Base-by-base conservation (phyloP, 805 yeast genomes). In the Suhomyces tanzawaensis region DNA sequence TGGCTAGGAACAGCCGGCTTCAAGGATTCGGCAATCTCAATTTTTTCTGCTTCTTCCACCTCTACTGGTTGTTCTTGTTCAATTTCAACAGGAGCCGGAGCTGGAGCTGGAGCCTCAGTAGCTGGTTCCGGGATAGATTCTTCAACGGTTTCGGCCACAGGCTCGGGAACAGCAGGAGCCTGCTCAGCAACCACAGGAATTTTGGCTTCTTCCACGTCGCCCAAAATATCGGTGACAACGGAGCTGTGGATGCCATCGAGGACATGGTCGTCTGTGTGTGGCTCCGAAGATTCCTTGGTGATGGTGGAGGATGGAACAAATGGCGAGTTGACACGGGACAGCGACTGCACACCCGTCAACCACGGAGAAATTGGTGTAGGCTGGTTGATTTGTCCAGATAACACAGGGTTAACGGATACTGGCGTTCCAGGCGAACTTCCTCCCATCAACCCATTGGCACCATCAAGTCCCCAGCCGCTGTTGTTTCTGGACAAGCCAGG, bases 281-380 rank as follows among this genome's bases (percentile, higher is more conserved):
- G 21, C 15, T 24, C 24, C 7, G n/a, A 16, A 12, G 19, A 37
- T n/a, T 32, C 39, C n/a, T 27, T 28, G 23, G 28, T 16, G 13
- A 34, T 35, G 3, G 29, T 34, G 11, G 37, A n/a, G 6, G 43
- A 6, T 4, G 68, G 60, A 22, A 61, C 60, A 45, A 68, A 69
- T 3, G 74, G 74, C 5, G 72, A 66, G 39, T 55, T 59, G 15
- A 60, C 69, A 17, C 74, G 52, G 3, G 71, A 64, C 41, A 44
- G 57, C 4, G 62, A 47, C 35, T 57, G 66, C 11, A 55, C 52
- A 9, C 62, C 55, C 7, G 65, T 45, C 25, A 58, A 37, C 74
- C 73, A 69, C 4, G 74, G 74, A 4, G 73, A 68, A 34, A 65
- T 49, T 4, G 72, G 70, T 13, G 69, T 53, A 3, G 69, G 64